Percentiles rank a stretch among this genome's conserved stretches.
Evolutionary conservation across 148 eudicot genomes (phyloP).

Genomic region (Suaeda aralocaspica): DNA sequence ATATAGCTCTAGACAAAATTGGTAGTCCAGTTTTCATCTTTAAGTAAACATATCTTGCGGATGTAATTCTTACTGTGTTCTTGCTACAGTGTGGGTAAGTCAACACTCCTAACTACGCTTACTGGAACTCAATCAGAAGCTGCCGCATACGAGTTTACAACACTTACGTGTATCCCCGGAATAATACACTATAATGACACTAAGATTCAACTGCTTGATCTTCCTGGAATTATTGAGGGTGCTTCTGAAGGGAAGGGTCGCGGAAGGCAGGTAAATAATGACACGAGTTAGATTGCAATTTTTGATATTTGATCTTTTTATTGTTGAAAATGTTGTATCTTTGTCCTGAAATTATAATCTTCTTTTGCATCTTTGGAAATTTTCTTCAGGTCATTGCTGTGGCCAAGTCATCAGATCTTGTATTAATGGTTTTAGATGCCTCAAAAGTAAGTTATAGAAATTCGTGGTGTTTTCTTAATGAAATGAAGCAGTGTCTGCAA

Average conservation of each 20-base stretch:
- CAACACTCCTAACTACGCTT: constrained; percentile 85
- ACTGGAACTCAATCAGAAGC: constrained; percentile 99
- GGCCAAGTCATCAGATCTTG: constrained; percentile 96
- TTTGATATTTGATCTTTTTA: background rate
- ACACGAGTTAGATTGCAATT: background rate
- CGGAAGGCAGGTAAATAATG: constrained; percentile 79
- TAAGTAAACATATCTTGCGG: background rate
- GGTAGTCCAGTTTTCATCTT: background rate
- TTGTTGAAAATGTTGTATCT: background rate
- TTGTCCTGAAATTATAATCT: background rate
- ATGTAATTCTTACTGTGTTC: constrained; percentile 3
- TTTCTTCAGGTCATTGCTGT: constrained; percentile 92
- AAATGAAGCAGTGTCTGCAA: background rate
- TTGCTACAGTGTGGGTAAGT: constrained; percentile 89
- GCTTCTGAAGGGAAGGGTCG: constrained; percentile 99
- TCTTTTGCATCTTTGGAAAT: background rate
- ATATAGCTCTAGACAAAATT: background rate
- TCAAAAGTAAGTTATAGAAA: constrained; percentile 70
- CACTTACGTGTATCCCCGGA: constrained; percentile 97
- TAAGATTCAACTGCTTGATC: constrained; percentile 96
- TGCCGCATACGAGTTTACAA: constrained; percentile 97
- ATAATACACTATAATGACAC: constrained; percentile 94
- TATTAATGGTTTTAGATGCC: constrained; percentile 98
- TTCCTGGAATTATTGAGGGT: constrained; percentile 99
- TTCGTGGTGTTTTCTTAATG: background rate